Evolutionary conservation across 2,329 filamentous ascomycete genomes (phyloP).

Genomic region (Orbilia quercus): DNA sequence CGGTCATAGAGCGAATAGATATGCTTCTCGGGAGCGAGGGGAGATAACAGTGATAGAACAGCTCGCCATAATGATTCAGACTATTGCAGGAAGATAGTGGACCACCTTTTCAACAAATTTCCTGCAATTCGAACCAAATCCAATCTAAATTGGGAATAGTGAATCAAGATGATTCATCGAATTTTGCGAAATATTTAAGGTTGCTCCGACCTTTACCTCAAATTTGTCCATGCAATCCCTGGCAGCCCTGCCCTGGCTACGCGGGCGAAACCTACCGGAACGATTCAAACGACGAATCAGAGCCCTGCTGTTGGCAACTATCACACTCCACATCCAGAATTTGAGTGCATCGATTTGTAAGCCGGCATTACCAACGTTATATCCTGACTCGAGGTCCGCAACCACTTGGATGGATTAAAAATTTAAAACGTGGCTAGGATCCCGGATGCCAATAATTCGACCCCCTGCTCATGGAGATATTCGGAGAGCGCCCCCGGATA

Average conservation of each 20-base stretch:
- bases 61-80: slow-evolving; percentile 5
- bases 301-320: neutral
- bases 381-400: slow-evolving; percentile 44
- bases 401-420: neutral
- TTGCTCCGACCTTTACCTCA: slow-evolving; percentile 21
- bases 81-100: neutral
- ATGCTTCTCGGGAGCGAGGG: neutral
- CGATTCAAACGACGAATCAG: slow-evolving; percentile 26
- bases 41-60: neutral
- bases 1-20: no score
- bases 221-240: slow-evolving; percentile 20
- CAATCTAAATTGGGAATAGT: slow-evolving; percentile 12
- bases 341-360: slow-evolving; percentile 33
- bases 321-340: slow-evolving; percentile 10
- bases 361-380: slow-evolving; percentile 35
- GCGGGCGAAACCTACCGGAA: slow-evolving; percentile 21
- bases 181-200: slow-evolving; percentile 39
- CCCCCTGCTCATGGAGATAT: slow-evolving; percentile 29
- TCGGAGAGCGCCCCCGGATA: slow-evolving; percentile 18
- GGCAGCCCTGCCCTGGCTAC: slow-evolving; percentile 11
- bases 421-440: slow-evolving; percentile 24
- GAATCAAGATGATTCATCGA: slow-evolving; percentile 45
- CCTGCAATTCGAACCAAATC: neutral
- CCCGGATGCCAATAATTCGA: no score
- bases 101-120: neutral